Base-by-base conservation (phyloP, 495 filamentous ascomycete genomes). In the Talaromyces ruber region DNA sequence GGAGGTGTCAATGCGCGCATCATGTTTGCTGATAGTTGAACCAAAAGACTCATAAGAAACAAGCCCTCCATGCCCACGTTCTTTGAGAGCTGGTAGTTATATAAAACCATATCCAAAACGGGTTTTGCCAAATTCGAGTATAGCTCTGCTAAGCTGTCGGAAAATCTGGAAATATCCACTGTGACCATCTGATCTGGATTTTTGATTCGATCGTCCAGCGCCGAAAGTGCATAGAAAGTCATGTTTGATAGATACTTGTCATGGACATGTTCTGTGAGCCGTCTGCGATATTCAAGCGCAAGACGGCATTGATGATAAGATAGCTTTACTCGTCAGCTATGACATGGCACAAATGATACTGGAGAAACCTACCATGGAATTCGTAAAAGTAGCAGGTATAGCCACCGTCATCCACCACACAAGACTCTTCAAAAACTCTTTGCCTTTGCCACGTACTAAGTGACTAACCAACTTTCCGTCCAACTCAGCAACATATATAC, bases 391-490 rank as follows among this genome's bases (percentile, higher is more conserved):
- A 18, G 94, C 95, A 4, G 94, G 94, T n/a, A 98, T 81, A 50
- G 94, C 92, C 66, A 98, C 93, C 65, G 91, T 74, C 94, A 98
- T 98, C 94, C 94, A 98, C 92, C 93, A 98, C 4, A 95, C 85
- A 64, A 98, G 83, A 9, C 91, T 88, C 53, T 84, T 84, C 67
- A 98, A 77, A 66, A 98, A 98, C 59, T 96, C 91, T 74, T 83
- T 92, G 21, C 94, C 94, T 66, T 87, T 93, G 6, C 94, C 94
- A 68, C 91, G 86, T 26, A 98, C 91, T 62, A 98, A 74, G 65
- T 85, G 91, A 72, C 92, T 96, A 30, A 98, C 94, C 39, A 98
- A 81, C 58, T 84, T 84, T 34, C 94, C 94, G 72, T 98, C 94
- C 79, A 98, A 84, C 73, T 95, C 94, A 4, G 94, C 94, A 9